Percentiles rank a stretch among this genome's conserved stretches.
phyloP scores from a whole-genome alignment of 495 filamentous ascomycete species.

The Trichoderma reesei region DNA sequence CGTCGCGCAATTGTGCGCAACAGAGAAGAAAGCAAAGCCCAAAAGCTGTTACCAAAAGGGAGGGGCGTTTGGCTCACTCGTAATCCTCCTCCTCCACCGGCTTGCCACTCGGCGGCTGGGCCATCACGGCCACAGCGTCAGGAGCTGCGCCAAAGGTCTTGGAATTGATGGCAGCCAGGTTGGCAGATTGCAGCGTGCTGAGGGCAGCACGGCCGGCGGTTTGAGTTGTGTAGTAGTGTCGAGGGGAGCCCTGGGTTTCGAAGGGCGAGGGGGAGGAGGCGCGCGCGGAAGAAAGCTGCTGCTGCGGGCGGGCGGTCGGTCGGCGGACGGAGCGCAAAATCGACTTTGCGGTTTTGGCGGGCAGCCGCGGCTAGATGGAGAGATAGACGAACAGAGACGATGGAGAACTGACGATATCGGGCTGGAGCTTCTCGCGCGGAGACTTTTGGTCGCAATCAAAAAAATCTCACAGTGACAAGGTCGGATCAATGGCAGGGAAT shows the following conservation, averaged over 20 bases:
- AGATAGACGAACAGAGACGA: too few relatives aligned
- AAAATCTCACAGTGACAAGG: too few relatives aligned
- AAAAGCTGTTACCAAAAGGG: background rate
- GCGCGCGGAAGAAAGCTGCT: background rate
- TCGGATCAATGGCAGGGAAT: background rate
- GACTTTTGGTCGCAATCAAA: background rate
- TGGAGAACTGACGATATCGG: too few relatives aligned
- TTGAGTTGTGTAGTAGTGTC: background rate
- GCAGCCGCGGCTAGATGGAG: too few relatives aligned
- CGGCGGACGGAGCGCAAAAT: background rate
- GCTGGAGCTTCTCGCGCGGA: background rate
- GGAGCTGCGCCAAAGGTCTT: conserved; percentile 40
- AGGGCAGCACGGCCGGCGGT: conserved; percentile 2
- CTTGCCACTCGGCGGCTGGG: conserved; percentile 46
- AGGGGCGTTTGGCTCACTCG: conserved; percentile 2
- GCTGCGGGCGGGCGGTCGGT: background rate
- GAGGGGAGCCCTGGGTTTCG: background rate
- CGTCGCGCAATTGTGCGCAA: too few relatives aligned
- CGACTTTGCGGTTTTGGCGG: background rate
- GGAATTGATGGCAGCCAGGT: conserved; percentile 48
- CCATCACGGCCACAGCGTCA: conserved; percentile 48
- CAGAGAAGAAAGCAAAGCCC: conserved; percentile 24
- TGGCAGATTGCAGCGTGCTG: conserved; percentile 20
- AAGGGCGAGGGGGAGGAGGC: background rate
- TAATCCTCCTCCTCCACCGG: conserved; percentile 44